phyloP scores from a whole-genome alignment of 371 early-diverging fungal genomes.

The Apophysomyces sp. region DNA sequence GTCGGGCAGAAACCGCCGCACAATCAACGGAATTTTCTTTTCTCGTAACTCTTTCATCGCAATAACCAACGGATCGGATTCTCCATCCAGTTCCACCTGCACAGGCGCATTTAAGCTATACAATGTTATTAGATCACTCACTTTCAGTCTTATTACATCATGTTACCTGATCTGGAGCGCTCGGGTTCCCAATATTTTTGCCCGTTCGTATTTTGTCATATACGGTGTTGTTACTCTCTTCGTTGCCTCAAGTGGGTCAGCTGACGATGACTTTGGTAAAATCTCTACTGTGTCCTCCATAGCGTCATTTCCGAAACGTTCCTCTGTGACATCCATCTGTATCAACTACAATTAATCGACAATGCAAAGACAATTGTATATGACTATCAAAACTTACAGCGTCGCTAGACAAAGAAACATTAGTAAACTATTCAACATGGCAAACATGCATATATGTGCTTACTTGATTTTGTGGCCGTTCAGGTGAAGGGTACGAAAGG shows the following conservation, averaged over 20 bases:
- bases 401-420: background rate
- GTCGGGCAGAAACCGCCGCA: constrained; percentile 97
- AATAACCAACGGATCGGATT: constrained; percentile 97
- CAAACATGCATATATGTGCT: background rate
- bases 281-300: background rate
- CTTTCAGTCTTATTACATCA: background rate
- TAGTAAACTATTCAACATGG: background rate
- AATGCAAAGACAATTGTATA: background rate
- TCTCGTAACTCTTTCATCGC: constrained; percentile 97
- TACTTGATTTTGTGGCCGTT: background rate
- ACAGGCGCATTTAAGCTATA: constrained; percentile 97
- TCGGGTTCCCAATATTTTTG: constrained; percentile 94
- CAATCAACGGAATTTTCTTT: constrained; percentile 94
- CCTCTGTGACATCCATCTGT: background rate
- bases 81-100: constrained; percentile 96
- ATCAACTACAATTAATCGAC: background rate
- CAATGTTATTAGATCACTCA: constrained; percentile 5
- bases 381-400: background rate
- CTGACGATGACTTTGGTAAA: background rate
- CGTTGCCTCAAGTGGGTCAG: constrained; percentile 30
- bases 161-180: constrained; percentile 79
- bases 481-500: background rate
- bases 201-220: constrained; percentile 99
- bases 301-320: background rate
- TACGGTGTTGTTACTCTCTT: constrained; percentile 93